Conservation (phyloP, 2,329 filamentous ascomycete genomes). For the Neofusicoccum sp. region DNA sequence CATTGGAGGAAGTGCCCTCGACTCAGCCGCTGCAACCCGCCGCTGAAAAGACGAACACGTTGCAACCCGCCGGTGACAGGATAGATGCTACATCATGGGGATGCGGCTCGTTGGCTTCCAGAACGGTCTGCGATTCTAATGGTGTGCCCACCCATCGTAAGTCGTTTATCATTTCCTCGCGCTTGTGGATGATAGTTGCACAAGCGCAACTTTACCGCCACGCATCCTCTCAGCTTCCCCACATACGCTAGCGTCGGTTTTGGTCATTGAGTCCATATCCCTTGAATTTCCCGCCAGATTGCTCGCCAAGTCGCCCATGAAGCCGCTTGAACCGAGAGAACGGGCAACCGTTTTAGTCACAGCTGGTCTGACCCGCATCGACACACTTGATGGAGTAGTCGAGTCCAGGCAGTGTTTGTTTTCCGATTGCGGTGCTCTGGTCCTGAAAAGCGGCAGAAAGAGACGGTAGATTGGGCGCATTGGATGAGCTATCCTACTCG, state of each 20-base stretch:
- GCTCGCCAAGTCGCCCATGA: not conserved
- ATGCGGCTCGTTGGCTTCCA: no score
- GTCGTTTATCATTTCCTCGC: conserved; percentile 16
- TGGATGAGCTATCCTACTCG: no score
- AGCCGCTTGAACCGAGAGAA: not conserved
- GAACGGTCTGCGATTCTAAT: not conserved
- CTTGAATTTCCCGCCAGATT: not conserved
- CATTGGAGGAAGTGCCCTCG: not conserved
- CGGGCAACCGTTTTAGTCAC: not conserved
- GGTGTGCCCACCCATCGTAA: not conserved
- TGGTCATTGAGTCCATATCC: conserved; percentile 17
- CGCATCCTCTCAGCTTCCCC: conserved; percentile 13
- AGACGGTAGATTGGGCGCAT: no score
- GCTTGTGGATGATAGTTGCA: not conserved
- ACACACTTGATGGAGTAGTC: no score
- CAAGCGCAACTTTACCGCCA: not conserved
- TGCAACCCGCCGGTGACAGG: not conserved
- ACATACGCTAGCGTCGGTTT: conserved; percentile 20
- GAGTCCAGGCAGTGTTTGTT: no score
- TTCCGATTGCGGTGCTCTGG: no score
- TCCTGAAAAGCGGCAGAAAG: no score
- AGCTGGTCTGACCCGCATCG: no score
- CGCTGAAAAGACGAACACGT: not conserved
- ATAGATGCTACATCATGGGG: no score
- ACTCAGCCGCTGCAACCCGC: not conserved